Percentiles rank a stretch among this genome's conserved stretches.
Evolutionary conservation across 1,284 basidiomycete species (phyloP).

Genomic region (Trametes pubescens): DNA sequence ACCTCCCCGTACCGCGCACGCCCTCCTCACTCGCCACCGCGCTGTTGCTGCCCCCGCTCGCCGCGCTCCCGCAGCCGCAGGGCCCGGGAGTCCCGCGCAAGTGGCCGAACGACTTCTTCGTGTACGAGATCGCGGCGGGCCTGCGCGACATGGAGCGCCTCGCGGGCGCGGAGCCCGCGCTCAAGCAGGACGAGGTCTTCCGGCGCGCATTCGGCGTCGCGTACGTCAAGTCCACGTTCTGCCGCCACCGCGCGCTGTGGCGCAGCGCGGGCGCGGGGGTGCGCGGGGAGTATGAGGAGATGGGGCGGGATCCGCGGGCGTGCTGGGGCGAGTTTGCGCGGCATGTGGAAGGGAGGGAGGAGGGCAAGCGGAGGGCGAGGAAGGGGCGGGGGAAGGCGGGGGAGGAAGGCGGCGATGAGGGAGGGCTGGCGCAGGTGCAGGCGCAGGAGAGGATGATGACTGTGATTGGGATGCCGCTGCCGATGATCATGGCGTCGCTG

Average conservation of each 20-base stretch:
- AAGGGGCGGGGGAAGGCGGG: slow-evolving; percentile 7
- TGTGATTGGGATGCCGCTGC: slow-evolving; percentile 15
- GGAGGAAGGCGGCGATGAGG: slow-evolving; percentile 1
- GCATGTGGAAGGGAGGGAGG: slow-evolving; percentile 53
- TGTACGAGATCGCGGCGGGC: slow-evolving; percentile 64
- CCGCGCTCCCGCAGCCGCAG: slow-evolving; percentile 55
- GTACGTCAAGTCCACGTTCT: slow-evolving; percentile 76
- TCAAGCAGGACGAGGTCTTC: slow-evolving; percentile 67
- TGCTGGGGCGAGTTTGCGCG: slow-evolving; percentile 74
- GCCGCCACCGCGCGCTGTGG: slow-evolving; percentile 71
- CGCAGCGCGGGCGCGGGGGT: slow-evolving; percentile 57
- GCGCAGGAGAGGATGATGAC: slow-evolving; percentile 15
- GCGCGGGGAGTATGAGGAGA: slow-evolving; percentile 57
- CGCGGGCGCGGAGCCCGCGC: slow-evolving; percentile 49
- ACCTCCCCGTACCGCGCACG: background rate
- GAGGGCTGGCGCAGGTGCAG: too few species aligned
- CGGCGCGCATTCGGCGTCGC: slow-evolving; percentile 70
- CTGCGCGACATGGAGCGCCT: slow-evolving; percentile 64
- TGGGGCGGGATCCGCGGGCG: slow-evolving; percentile 63
- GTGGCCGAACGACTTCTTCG: slow-evolving; percentile 77
- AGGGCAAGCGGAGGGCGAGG: slow-evolving; percentile 12
- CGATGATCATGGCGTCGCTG: slow-evolving; percentile 8
- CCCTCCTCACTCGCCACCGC: slow-evolving; percentile 30
- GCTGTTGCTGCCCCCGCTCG: slow-evolving; percentile 44
- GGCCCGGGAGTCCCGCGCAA: slow-evolving; percentile 51